phyloP scores from a whole-genome alignment of 2,329 filamentous ascomycete genomes.

The Beauveria sp. region DNA sequence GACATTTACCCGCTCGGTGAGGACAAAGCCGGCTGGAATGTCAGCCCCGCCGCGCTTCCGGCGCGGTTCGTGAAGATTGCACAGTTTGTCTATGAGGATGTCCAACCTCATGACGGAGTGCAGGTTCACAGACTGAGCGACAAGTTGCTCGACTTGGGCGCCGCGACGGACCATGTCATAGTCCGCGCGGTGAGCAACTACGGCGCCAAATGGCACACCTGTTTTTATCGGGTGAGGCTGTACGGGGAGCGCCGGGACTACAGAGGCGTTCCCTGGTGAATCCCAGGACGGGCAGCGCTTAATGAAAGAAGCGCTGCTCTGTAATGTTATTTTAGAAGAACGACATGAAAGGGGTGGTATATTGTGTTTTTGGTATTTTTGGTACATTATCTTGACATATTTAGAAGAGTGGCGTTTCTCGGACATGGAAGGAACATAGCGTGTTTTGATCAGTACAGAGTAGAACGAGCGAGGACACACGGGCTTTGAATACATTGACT shows the following conservation, averaged over 20 bases:
- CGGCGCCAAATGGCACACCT: constrained; percentile 51
- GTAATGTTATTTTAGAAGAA: not conserved
- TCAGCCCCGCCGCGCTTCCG: constrained; percentile 19
- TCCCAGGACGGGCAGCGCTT: not conserved
- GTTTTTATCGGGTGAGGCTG: constrained; percentile 56
- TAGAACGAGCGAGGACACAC: not conserved
- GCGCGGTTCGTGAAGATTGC: constrained; percentile 49
- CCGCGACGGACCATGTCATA: constrained; percentile 43
- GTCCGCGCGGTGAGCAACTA: constrained; percentile 52
- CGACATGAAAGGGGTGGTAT: not conserved
- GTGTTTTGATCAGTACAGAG: not conserved
- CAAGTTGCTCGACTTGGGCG: constrained; percentile 39
- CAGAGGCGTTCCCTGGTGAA: not conserved
- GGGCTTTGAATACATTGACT: constrained; percentile 1
- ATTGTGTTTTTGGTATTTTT: not conserved
- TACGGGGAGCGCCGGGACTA: constrained; percentile 35
- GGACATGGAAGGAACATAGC: constrained; percentile 6
- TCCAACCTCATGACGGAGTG: constrained; percentile 33
- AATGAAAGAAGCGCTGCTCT: not conserved
- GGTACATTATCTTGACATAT: constrained; percentile 5
- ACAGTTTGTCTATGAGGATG: constrained; percentile 45
- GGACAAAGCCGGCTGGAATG: constrained; percentile 22
- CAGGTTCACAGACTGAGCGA: constrained; percentile 47
- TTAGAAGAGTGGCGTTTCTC: not conserved
- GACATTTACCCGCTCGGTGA: constrained; percentile 13